These are phyloP conservation scores for Phoenix roebelenii DNA, from an alignment of 176 grass and related monocot species.

Conservation along the genomic window DNA sequence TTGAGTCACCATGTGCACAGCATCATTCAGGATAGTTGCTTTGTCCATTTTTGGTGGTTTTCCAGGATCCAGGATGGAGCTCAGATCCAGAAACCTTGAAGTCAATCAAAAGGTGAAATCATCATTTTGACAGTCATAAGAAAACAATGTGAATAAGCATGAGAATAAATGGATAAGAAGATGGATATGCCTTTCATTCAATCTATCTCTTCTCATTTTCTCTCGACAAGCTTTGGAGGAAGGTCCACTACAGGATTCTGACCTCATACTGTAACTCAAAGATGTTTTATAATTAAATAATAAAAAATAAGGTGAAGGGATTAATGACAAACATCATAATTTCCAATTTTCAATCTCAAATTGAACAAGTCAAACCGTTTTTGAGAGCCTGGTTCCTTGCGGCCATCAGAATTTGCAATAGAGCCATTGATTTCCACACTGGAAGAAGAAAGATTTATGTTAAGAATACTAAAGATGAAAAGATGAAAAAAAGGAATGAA, in stretches of 20 bases:
- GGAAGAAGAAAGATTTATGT: neutral
- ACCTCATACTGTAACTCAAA: constrained; percentile 35
- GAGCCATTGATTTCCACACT: constrained; percentile 45
- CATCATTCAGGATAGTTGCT: constrained; percentile 65
- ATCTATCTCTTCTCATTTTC: constrained; percentile 53
- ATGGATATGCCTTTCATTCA: constrained; percentile 52
- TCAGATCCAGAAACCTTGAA: constrained; percentile 66
- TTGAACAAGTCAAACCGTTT: constrained; percentile 37
- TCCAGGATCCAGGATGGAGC: constrained; percentile 50
- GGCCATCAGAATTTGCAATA: constrained; percentile 23
- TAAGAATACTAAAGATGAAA: no score
- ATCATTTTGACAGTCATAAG: neutral
- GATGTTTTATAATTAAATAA: constrained; percentile 17
- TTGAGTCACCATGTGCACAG: constrained; percentile 52
- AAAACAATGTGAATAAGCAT: neutral
- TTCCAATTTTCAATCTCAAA: neutral
- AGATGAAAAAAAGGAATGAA: no score
- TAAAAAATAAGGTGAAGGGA: neutral
- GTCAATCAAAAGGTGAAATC: constrained; percentile 4
- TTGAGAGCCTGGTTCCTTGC: constrained; percentile 41
- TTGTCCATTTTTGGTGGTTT: constrained; percentile 63
- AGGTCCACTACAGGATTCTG: constrained; percentile 33
- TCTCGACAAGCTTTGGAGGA: constrained; percentile 64
- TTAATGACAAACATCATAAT: constrained; percentile 4
- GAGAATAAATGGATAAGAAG: neutral